phyloP scores from a whole-genome alignment of 2,329 filamentous ascomycete genomes.

The Domatiomyces catenatus region DNA sequence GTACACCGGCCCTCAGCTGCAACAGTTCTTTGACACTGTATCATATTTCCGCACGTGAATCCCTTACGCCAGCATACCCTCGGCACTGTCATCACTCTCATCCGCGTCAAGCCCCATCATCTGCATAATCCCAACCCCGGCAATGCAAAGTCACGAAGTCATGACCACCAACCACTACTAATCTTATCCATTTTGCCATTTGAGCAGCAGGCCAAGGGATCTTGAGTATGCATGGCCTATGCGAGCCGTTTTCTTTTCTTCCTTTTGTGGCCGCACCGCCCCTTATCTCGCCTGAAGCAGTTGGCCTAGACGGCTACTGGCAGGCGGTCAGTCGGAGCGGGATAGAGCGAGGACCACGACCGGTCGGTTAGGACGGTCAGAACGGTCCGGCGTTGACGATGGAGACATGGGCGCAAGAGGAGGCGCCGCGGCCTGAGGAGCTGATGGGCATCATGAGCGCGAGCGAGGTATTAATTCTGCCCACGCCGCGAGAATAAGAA shows the following conservation, averaged over 20 bases:
- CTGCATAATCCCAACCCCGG: not conserved
- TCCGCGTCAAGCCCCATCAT: not conserved
- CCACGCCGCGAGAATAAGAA: not conserved
- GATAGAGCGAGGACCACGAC: not conserved
- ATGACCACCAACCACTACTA: not conserved
- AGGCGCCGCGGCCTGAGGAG: not conserved
- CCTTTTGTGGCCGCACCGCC: not conserved
- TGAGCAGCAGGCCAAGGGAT: not conserved
- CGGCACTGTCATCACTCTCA: not conserved
- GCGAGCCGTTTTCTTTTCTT: not conserved
- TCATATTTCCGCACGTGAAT: constrained; percentile 11
- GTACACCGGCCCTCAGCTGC: constrained; percentile 5
- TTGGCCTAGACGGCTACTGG: not conserved
- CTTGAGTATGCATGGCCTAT: not conserved
- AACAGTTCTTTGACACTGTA: constrained; percentile 13
- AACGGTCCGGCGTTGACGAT: not conserved
- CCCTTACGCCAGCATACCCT: not conserved
- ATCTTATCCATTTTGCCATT: not conserved
- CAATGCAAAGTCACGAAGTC: not conserved
- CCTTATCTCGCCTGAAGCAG: not conserved
- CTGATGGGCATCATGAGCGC: not conserved
- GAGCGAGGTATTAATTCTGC: not conserved
- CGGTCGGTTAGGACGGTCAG: not conserved
- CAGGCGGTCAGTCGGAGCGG: no score
- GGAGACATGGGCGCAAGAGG: not conserved